Evolutionary conservation across 208 protist species (phyloP), one percentile per base, ranked within the genome.

Genomic region (Leishmania major): DNA sequence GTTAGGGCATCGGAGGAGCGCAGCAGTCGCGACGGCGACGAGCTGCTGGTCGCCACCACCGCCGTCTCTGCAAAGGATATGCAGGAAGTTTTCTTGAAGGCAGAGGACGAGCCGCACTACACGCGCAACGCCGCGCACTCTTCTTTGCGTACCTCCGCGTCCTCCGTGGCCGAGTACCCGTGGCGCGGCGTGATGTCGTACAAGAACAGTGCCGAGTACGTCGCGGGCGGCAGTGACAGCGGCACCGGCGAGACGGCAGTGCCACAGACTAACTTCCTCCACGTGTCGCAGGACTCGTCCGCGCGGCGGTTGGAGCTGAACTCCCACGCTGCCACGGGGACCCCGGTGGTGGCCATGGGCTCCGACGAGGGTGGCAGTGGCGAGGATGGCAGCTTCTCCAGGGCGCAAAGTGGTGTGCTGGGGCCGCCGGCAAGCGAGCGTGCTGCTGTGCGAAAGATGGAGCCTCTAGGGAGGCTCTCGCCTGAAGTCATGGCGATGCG

Each of bases 221-320:
- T n/a, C 11, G 49, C 47, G 0, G 83, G 69, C 19, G 19, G 77
- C 57, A 66, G 53, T 57, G 67, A 72, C 19, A 67, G 35, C 57
- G 75, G 45, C 8, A 31, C 73, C 0, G 62, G 66, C 7, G 49
- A 49, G 22, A 53, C 31, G 19, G 0, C 55, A 1, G 53, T 51
- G 69, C 73, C 69, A 37, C n/a, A 70, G 25, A 86, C 83, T 2
- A 82, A 76, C 67, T 82, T 77, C 49, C 66, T 86, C 5, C 75
- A 86, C 75, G 71, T 86, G 45, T 86, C 83, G n/a, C 78, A 86
- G 43, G 83, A 86, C 71, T 86, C 83, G 19, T 64, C 78, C 11
- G 73, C 57, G 55, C 83, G 74, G 13, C 73, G 59, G 13, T 67
- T 57, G 43, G 74, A 77, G 45, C 57, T 40, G 53, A 73, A n/a